Base-by-base conservation (phyloP, 768 basidiomycete species). In the Steccherinum ochraceum region DNA sequence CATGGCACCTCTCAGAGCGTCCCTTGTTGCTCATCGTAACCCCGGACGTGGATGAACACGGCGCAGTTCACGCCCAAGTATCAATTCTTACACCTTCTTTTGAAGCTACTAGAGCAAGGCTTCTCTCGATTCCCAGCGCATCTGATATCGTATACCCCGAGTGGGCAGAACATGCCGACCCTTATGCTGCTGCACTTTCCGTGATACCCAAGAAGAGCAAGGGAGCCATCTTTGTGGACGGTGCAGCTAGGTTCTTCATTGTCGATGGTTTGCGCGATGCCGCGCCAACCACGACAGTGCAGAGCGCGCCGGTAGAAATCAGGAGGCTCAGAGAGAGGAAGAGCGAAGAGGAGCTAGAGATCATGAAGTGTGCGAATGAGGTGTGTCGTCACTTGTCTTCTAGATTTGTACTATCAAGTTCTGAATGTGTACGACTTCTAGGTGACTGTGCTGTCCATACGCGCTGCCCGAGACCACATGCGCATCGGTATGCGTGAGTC, bases 351-450 rank as follows among this genome's bases (percentile, higher is more conserved):
- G 91, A 93, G 60, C 69, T 91, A 12, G 76, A 76, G 3, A 73
- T 93, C 46, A 63, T 95, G 60, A 80, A 74, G 57, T 93, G 88
- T 60, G 88, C 73, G 1, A 92, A 91, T 61, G 86, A 92, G 76
- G 89, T 91, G 45, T 3, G 67, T 47, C 19, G n/a, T n/a, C n/a
- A n/a, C n/a, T n/a, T 2, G 23, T 19, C 4, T 13, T 12, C 13
- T 13, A 26, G 12, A n/a, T n/a, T 18, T 25, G 19, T 19, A 44
- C 46, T 42, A 19, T 13, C 2, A 20, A 26, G 7, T 18, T 24
- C 13, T 4, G 10, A 2, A n/a, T n/a, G n/a, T n/a, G n/a, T n/a
- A 10, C 20, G 4, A 25, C 23, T 12, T 19, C 11, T 58, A 93
- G 89, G 84, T 77, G n/a, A 91, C 89, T 0, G 59, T 93, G 3